Conservation (phyloP, 75 land plant genomes). For the Larix kaempferi region DNA sequence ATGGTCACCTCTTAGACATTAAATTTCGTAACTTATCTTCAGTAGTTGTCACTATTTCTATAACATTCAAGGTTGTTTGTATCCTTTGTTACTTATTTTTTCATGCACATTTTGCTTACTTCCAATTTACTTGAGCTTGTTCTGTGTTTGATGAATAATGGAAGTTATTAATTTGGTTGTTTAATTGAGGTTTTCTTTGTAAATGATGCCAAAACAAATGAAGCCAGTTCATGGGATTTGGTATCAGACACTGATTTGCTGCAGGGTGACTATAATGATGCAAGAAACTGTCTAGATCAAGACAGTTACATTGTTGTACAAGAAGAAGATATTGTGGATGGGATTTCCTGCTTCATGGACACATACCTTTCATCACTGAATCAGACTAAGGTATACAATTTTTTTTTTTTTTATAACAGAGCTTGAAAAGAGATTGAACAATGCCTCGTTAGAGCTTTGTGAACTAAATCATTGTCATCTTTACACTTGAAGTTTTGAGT, state of each 20-base stretch:
- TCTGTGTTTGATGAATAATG: background rate
- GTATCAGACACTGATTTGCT: constrained; percentile 50
- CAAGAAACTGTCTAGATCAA: constrained; percentile 21
- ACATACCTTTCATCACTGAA: constrained; percentile 70
- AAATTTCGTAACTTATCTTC: no score
- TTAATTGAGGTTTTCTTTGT: background rate
- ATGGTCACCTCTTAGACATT: no score
- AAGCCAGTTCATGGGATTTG: constrained; percentile 70
- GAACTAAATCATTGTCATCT: no score
- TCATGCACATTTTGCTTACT: background rate
- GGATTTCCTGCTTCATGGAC: constrained; percentile 92
- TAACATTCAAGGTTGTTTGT: background rate
- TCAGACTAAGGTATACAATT: constrained; percentile 66
- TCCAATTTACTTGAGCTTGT: background rate
- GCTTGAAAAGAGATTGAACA: no score
- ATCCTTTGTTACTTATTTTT: background rate
- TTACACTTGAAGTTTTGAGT: background rate
- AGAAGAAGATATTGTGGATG: constrained; percentile 93
- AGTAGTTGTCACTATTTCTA: background rate
- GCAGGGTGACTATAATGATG: constrained; percentile 35
- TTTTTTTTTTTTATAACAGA: background rate
- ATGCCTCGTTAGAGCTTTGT: no score
- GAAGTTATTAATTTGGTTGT: background rate
- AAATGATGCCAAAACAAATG: constrained; percentile 33
- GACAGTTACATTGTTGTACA: constrained; percentile 81